Evolutionary conservation across 148 eudicot genomes (phyloP).

Genomic region (Rhododendron ovatum): DNA sequence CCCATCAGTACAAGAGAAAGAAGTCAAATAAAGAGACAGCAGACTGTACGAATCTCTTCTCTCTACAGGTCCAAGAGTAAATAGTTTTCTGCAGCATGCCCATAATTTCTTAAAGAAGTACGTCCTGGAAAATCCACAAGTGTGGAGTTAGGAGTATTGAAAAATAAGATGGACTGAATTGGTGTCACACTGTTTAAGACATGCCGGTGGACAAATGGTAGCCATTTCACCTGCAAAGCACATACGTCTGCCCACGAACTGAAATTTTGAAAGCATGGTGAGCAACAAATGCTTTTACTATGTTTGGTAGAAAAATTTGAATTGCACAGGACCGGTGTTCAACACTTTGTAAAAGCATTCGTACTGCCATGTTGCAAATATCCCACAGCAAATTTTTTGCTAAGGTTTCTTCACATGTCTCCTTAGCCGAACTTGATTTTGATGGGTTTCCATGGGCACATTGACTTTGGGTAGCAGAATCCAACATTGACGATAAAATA

Average conservation of each 20-base stretch:
- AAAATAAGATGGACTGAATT: background rate
- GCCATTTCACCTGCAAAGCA: conserved; percentile 55
- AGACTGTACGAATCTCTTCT: conserved; percentile 88
- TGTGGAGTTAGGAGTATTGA: conserved; percentile 1
- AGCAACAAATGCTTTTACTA: conserved; percentile 52
- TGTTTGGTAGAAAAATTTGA: conserved; percentile 60
- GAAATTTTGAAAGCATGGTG: conserved; percentile 39
- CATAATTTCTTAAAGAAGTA: conserved; percentile 51
- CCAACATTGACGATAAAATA: conserved; percentile 50
- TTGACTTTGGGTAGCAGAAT: conserved; percentile 46
- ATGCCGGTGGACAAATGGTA: background rate
- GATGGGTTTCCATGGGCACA: conserved; percentile 23
- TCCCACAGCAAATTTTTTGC: conserved; percentile 65
- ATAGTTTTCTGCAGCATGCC: conserved; percentile 67
- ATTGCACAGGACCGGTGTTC: conserved; percentile 77
- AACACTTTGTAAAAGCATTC: conserved; percentile 66
- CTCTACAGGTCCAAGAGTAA: conserved; percentile 66
- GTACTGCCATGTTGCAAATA: conserved; percentile 53
- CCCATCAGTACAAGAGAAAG: conserved; percentile 38
- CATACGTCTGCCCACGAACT: conserved; percentile 39
- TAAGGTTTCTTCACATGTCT: conserved; percentile 29
- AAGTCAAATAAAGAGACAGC: conserved; percentile 76
- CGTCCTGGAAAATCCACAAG: conserved; percentile 45
- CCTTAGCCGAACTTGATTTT: conserved; percentile 18
- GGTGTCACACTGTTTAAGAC: background rate